phyloP scores from a whole-genome alignment of 805 yeast genomes.

The Wickerhamomyces ciferrii region DNA sequence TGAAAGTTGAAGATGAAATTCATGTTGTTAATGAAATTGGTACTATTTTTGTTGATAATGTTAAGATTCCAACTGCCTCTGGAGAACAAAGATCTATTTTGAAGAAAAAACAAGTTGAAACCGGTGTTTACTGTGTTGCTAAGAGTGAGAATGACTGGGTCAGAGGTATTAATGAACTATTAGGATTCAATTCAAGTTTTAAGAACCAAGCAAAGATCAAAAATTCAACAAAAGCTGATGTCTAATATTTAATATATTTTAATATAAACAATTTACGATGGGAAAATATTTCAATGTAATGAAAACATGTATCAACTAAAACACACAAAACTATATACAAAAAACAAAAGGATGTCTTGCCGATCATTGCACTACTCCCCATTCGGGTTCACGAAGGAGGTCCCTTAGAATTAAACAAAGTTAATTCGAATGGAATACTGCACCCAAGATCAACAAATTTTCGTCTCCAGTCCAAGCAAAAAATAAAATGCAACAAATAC shows the following conservation, averaged over 20 bases:
- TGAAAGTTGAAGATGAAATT: constrained; percentile 74
- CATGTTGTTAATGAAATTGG: constrained; percentile 66
- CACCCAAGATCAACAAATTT: constrained; percentile 65
- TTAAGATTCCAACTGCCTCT: constrained; percentile 35
- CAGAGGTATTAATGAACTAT: constrained; percentile 75
- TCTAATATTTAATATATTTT: no score
- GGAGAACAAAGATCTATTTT: constrained; percentile 13
- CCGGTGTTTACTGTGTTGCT: constrained; percentile 87
- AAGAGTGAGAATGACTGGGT: constrained; percentile 88
- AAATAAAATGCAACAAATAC: constrained; percentile 32
- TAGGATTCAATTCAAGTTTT: constrained; percentile 87
- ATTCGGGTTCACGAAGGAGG: constrained; percentile 75
- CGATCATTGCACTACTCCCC: constrained; percentile 55
- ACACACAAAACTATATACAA: not conserved
- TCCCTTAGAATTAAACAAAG: constrained; percentile 50
- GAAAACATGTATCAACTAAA: no score
- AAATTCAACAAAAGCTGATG: not conserved
- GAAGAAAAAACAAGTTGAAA: constrained; percentile 20
- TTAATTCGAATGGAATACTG: constrained; percentile 55
- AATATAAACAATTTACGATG: no score
- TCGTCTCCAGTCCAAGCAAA: constrained; percentile 57
- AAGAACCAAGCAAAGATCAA: constrained; percentile 33
- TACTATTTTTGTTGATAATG: constrained; percentile 48
- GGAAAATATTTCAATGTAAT: no score
- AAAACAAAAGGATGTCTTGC: constrained; percentile 25